Evolutionary conservation across 1,284 basidiomycete species (phyloP).

Genomic region (Earliella scabrosa): DNA sequence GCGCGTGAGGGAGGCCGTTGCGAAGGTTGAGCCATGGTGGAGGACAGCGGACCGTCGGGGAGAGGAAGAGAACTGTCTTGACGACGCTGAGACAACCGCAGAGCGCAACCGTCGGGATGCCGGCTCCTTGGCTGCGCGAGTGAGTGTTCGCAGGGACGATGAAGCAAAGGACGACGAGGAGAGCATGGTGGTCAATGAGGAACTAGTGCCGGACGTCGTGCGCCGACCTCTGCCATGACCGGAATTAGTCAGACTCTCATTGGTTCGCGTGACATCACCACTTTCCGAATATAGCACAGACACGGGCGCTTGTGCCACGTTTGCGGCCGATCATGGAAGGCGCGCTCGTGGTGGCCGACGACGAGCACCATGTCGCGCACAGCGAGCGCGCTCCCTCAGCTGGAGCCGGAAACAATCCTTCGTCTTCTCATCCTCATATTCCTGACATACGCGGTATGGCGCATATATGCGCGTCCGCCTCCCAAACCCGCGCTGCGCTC

Average conservation of each 20-base stretch:
- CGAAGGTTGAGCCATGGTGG: conserved; percentile 40
- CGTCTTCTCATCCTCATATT: not conserved
- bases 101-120: not conserved
- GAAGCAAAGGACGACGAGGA: conserved; percentile 25
- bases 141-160: conserved; percentile 21
- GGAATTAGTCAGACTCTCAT: conserved; percentile 16
- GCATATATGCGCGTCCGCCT: conserved; percentile 11
- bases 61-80: conserved; percentile 27
- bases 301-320: not conserved
- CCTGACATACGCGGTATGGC: conserved; percentile 17
- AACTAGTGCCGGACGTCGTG: not conserved
- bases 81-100: not conserved
- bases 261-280: conserved; percentile 22
- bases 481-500: conserved; percentile 55
- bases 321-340: not conserved
- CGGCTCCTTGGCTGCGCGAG: conserved; percentile 4
- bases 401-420: not conserved
- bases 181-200: conserved; percentile 20
- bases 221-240: not conserved
- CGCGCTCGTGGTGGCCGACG: not conserved
- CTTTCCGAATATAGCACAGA: not conserved
- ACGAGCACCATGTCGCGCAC: conserved; percentile 16
- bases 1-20: conserved; percentile 40
- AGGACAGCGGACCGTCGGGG: conserved; percentile 26
- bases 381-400: conserved; percentile 1